Evolutionary conservation across 495 filamentous ascomycete species (phyloP), one percentile per base, ranked within the genome.

Genomic region (Daldinia caldariorum): DNA sequence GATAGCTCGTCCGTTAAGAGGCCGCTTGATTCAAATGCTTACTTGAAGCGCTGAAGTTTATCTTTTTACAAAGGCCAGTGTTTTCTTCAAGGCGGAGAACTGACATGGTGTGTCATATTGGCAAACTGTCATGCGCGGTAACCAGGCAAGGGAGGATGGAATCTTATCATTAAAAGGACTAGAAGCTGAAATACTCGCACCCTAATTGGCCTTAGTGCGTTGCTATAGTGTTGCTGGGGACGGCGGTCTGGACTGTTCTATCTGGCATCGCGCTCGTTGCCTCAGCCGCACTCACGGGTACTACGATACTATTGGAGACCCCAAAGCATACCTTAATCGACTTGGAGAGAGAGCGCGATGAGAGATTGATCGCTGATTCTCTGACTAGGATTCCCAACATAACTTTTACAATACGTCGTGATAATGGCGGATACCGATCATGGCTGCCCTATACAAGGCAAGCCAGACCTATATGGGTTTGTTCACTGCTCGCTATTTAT

Each of bases 381-480:
- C 14, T 7, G 12, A 32, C 4, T 6, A 31, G 0, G n/a, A 53
- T 32, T 10, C 5, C 14, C 13, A 32, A 32, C 13, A 32, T 32
- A 31, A 0, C 22, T 53, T 32, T 16, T 32, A 32, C 14, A 20
- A 54, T 47, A 38, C 49, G 14, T 1, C 6, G 4, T 35, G 4
- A 51, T 8, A 31, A 68, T 50, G 65, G 31, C 51, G 7, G 65
- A 58, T 10, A n/a, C 57, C 32, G 8, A 1, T 32, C 10, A 7
- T 10, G 35, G 18, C 22, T 70, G 71, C 43, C 61, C 64, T 2
- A 58, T 81, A 54, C 20, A 59, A 2, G 79, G 80, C 37, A 77
- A 80, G 38, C 26, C 71, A 16, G 79, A 82, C 37, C 67, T 82
- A 54, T 82, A 82, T 58, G 80, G 80, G 34, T 61, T 45, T 18